Percentiles rank a stretch among this genome's conserved stretches.
phyloP scores from a whole-genome alignment of 257 asterid species.

The Ophiorrhiza pumila region DNA sequence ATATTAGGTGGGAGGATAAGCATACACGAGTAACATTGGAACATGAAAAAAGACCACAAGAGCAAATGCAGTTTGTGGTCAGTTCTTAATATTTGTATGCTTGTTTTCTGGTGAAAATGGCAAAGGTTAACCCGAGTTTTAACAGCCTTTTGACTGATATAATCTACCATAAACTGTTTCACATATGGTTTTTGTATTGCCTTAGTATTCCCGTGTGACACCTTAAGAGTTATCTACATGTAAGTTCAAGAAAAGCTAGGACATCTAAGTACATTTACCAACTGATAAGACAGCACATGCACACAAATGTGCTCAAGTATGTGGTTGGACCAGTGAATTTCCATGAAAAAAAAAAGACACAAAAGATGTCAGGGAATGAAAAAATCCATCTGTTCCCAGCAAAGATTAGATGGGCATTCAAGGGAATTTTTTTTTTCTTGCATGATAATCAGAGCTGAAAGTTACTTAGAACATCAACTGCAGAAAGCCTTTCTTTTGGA shows the following conservation, averaged over 20 bases:
- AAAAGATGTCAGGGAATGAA: neutral
- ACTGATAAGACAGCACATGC: neutral
- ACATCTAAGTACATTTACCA: neutral
- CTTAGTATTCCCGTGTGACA: neutral
- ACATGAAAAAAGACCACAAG: neutral
- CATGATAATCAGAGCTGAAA: constrained; percentile 11
- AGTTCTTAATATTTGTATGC: neutral
- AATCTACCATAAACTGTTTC: neutral
- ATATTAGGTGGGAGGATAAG: neutral
- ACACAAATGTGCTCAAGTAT: neutral
- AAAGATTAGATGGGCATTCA: neutral
- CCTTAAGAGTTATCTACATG: neutral
- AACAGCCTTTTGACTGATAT: neutral
- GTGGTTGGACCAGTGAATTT: neutral
- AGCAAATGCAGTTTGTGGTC: neutral
- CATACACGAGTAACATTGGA: neutral
- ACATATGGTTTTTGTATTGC: neutral
- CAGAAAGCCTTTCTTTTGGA: constrained; percentile 70
- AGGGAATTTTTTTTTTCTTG: neutral
- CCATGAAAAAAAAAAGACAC: neutral
- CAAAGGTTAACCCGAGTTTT: neutral
- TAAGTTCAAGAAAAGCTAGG: neutral
- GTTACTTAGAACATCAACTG: constrained; percentile 79
- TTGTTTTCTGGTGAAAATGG: neutral
- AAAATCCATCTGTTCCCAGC: neutral